A percentile compares a stretch with the other conserved stretches of the same genome.
These are phyloP conservation scores for Globisporangium solare DNA, from an alignment of 352 stramenopile genomes.

Conservation along the genomic window DNA sequence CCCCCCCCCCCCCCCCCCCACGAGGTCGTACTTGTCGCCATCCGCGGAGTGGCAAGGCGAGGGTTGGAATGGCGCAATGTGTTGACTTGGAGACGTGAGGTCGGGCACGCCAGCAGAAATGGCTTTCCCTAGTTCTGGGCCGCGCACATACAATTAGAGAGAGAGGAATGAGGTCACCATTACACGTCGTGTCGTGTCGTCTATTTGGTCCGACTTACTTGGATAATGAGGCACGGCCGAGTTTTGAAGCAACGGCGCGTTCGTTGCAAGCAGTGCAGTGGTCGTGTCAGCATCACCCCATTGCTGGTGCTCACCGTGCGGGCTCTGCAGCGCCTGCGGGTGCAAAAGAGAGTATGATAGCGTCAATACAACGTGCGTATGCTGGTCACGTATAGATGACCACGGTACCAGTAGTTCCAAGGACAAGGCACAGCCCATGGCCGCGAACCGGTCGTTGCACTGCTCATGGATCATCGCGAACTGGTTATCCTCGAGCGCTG, in stretches of 20 bases:
- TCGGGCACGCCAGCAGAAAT: slow-evolving; percentile 11
- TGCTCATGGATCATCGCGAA: slow-evolving; percentile 12
- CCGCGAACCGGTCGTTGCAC: slow-evolving; percentile 2
- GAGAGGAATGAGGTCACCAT: not conserved
- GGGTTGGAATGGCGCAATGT: slow-evolving; percentile 29
- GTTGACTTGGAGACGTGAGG: slow-evolving; percentile 40
- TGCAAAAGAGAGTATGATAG: slow-evolving; percentile 8
- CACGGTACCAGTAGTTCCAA: slow-evolving; percentile 50
- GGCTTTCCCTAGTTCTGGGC: not conserved
- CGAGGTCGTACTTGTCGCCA: slow-evolving; percentile 56
- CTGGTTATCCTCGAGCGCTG: slow-evolving; percentile 26
- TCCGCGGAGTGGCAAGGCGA: slow-evolving; percentile 27
- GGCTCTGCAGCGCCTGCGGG: slow-evolving; percentile 61
- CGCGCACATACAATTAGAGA: not conserved
- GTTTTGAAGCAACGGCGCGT: not conserved
- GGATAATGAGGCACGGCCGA: not conserved
- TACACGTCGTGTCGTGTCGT: too few relatives aligned
- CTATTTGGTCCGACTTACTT: not conserved
- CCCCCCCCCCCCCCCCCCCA: too few relatives aligned
- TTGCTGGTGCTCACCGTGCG: slow-evolving; percentile 49
- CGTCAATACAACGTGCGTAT: not conserved
- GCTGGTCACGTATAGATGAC: too few relatives aligned
- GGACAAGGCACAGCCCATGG: slow-evolving; percentile 24
- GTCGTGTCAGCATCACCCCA: slow-evolving; percentile 32
- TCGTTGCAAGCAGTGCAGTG: too few relatives aligned